Evolutionary conservation across 192 early-diverging fungal species (phyloP).

Genomic region (Mortierella antarctica): DNA sequence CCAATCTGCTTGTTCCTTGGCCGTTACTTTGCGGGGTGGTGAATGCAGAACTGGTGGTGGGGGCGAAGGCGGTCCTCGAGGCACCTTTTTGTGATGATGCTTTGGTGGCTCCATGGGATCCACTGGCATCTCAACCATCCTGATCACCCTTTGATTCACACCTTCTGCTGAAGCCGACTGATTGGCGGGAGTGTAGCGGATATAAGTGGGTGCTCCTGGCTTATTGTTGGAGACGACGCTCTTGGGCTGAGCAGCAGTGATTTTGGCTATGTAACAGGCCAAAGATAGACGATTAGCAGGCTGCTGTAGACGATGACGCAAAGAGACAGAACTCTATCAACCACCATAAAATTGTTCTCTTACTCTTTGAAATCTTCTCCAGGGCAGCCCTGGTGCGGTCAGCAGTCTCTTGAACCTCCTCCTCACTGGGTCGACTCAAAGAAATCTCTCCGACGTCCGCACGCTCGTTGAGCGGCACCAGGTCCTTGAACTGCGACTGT

Average conservation of each 20-base stretch:
- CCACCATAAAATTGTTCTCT: neutral
- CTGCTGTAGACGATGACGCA: neutral
- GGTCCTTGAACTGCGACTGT: slow-evolving; percentile 86
- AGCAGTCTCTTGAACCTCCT: slow-evolving; percentile 80
- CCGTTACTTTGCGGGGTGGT: slow-evolving; percentile 95
- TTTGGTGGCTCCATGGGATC: slow-evolving; percentile 98
- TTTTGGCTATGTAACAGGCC: slow-evolving; percentile 59
- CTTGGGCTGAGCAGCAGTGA: slow-evolving; percentile 72
- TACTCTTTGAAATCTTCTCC: slow-evolving; percentile 85
- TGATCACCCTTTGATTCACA: slow-evolving; percentile 89
- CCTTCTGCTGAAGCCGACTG: slow-evolving; percentile 77
- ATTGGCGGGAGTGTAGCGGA: slow-evolving; percentile 91
- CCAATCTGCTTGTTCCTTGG: slow-evolving; percentile 97
- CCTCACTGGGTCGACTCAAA: slow-evolving; percentile 81
- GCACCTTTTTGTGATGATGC: slow-evolving; percentile 93
- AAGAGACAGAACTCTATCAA: neutral
- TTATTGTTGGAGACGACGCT: slow-evolving; percentile 63
- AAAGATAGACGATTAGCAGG: neutral
- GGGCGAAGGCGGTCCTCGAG: slow-evolving; percentile 86
- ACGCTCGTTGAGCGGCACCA: slow-evolving; percentile 78
- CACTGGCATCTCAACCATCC: slow-evolving; percentile 93
- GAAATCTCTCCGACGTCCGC: slow-evolving; percentile 75
- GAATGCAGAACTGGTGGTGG: slow-evolving; percentile 99
- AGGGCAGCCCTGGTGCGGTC: slow-evolving; percentile 92
- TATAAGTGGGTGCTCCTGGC: slow-evolving; percentile 78